Evolutionary conservation across 2,329 filamentous ascomycete species (phyloP), one percentile per base, ranked within the genome.

Genomic region (Nemania abortiva): DNA sequence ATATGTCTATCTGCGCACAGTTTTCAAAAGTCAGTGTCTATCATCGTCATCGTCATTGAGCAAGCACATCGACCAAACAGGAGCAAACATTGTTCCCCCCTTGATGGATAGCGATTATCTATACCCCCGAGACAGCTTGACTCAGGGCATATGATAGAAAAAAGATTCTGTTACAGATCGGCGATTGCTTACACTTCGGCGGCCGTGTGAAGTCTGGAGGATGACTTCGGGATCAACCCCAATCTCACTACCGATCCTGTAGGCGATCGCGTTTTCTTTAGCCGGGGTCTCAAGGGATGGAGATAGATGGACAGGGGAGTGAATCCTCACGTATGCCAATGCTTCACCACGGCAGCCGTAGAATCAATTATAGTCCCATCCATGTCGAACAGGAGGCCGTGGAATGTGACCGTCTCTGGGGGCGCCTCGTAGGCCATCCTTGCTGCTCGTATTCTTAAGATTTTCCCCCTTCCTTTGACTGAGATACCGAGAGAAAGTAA

Each of bases 131-230:
- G 59, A 64, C 49, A 11, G 13, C 15, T 18, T 59, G 55, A 62
- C 49, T 54, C 37, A 34, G 34, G 39, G 63, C 47, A 13, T 9
- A 18, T 20, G 42, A 13, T 15, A 7, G 50, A 49, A 13, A 15
- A 62, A 49, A 63, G 49, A 56, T 20, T 13, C n/a, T 37, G 42
- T 34, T 3, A 20, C 18, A 54, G 29, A 45, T 52, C 34, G 31
- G 7, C 57, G 39, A 47, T 55, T 27, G 69, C 69, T 37, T 71
- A 71, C 69, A 73, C 90, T 94, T 67, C 96, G 86, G 68, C 95
- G 89, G 70, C 96, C 96, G 81, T 99, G 96, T 5, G 94, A 97
- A 10, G 94, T 97, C 76, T 93, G 88, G 29, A 98, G 87, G 75
- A 99, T 98, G 54, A 91, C 88, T 56, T 91, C 86, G n/a, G 93